phyloP scores from a whole-genome alignment of 2,329 filamentous ascomycete species.

The Fusarium sp. region DNA sequence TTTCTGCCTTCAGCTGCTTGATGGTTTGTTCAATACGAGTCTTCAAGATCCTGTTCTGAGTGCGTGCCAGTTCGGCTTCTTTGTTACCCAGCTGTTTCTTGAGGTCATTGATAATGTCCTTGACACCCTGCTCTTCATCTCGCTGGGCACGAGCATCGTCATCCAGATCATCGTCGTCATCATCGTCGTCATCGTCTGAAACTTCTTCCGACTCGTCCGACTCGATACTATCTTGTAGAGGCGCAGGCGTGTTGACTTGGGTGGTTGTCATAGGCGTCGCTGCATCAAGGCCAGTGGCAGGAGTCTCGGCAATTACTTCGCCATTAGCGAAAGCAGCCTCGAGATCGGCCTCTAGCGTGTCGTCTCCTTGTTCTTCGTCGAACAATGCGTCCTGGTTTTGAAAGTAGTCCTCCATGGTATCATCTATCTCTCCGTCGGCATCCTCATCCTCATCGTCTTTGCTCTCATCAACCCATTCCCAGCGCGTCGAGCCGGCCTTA shows the following conservation, averaged over 20 bases:
- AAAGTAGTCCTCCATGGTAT: conserved; percentile 56
- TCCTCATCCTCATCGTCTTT: conserved; percentile 63
- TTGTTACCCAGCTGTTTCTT: conserved; percentile 61
- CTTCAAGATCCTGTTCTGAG: conserved; percentile 60
- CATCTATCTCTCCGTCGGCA: conserved; percentile 60
- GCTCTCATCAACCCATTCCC: conserved; percentile 72
- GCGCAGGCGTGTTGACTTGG: conserved; percentile 58
- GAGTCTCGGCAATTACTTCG: conserved; percentile 54
- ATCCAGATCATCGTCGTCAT: conserved; percentile 65
- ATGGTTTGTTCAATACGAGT: conserved; percentile 63
- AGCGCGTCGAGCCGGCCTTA: conserved; percentile 67
- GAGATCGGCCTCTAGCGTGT: conserved; percentile 66
- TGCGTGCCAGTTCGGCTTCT: conserved; percentile 57
- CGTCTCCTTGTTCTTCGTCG: conserved; percentile 55
- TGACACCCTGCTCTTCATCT: conserved; percentile 65
- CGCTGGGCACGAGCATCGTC: conserved; percentile 63
- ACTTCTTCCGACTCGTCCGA: conserved; percentile 53
- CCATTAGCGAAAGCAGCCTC: conserved; percentile 62
- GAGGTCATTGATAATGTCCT: conserved; percentile 65
- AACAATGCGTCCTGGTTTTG: conserved; percentile 45
- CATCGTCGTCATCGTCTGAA: conserved; percentile 61
- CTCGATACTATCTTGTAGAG: conserved; percentile 59
- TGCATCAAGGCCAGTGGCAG: conserved; percentile 56
- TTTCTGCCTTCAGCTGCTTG: conserved; percentile 58
- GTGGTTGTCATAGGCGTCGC: conserved; percentile 59